Evolutionary conservation across 148 eudicot species (phyloP).

Genomic region (Fallopia convolvulus): DNA sequence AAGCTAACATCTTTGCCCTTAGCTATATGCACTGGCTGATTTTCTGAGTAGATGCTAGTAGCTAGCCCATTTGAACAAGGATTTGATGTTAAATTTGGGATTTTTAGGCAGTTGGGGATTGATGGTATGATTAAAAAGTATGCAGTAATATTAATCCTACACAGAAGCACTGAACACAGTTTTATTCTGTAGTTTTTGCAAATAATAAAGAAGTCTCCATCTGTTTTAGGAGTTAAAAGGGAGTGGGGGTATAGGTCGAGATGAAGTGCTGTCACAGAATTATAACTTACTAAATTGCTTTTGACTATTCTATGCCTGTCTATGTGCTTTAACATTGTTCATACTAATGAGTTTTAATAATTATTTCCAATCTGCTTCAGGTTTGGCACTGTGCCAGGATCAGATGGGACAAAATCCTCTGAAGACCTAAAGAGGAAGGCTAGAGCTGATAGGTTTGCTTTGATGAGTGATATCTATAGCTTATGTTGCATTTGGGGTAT

Average conservation of each 20-base stretch:
- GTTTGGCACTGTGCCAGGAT: constrained; percentile 51
- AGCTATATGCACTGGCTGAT: neutral
- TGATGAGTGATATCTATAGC: neutral
- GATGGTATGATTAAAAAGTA: no score
- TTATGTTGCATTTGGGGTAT: neutral
- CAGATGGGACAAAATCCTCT: constrained; percentile 39
- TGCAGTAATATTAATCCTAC: neutral
- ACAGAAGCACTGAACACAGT: neutral
- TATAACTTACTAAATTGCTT: neutral
- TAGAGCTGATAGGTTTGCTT: constrained; percentile 83
- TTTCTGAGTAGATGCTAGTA: neutral
- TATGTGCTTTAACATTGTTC: neutral
- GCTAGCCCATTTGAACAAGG: neutral
- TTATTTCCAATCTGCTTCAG: constrained; percentile 24
- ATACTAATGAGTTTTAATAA: neutral
- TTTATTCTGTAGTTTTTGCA: neutral
- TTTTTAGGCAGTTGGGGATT: neutral
- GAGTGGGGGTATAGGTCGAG: neutral
- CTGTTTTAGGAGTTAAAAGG: neutral
- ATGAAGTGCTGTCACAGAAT: neutral
- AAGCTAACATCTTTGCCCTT: neutral
- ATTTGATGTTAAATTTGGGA: neutral
- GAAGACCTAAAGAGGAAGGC: constrained; percentile 91
- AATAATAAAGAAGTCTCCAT: neutral
- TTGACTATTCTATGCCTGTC: neutral